phyloP scores from a whole-genome alignment of 1,284 basidiomycete genomes.

The Cryptococcus wingfieldii region DNA sequence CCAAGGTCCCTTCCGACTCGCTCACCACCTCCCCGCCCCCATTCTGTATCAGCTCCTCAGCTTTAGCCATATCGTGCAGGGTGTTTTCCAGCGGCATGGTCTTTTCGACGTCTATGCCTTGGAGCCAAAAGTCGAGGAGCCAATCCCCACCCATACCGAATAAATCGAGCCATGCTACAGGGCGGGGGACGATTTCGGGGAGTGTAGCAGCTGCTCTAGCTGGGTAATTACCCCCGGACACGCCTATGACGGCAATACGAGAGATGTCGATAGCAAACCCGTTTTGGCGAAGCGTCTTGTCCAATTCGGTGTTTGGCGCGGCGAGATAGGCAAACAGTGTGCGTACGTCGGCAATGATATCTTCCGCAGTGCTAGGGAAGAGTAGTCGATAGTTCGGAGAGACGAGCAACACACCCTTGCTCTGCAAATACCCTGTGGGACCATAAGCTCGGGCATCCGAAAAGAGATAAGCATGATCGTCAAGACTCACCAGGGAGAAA shows the following conservation, averaged over 20 bases:
- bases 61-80: background rate
- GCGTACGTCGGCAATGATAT: slow-evolving; percentile 8
- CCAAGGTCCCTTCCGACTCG: slow-evolving; percentile 1
- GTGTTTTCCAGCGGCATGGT: background rate
- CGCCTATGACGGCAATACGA: slow-evolving; percentile 6
- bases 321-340: slow-evolving; percentile 11
- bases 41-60: background rate
- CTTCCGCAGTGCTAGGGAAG: slow-evolving; percentile 3
- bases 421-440: background rate
- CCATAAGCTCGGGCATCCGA: background rate
- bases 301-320: background rate
- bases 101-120: background rate
- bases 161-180: slow-evolving; percentile 5
- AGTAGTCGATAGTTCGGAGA: slow-evolving; percentile 13
- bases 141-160: slow-evolving; percentile 9
- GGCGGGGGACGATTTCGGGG: slow-evolving; percentile 1
- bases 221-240: slow-evolving; percentile 12
- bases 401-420: slow-evolving; percentile 4
- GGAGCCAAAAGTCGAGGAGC: slow-evolving; percentile 10
- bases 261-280: background rate
- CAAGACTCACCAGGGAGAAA: background rate
- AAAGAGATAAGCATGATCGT: background rate
- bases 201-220: slow-evolving; percentile 9
- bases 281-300: background rate
- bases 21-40: background rate